These are phyloP conservation scores for Monosporascus sp. DNA, from an alignment of 2,329 filamentous ascomycete genomes.

Conservation along the genomic window DNA sequence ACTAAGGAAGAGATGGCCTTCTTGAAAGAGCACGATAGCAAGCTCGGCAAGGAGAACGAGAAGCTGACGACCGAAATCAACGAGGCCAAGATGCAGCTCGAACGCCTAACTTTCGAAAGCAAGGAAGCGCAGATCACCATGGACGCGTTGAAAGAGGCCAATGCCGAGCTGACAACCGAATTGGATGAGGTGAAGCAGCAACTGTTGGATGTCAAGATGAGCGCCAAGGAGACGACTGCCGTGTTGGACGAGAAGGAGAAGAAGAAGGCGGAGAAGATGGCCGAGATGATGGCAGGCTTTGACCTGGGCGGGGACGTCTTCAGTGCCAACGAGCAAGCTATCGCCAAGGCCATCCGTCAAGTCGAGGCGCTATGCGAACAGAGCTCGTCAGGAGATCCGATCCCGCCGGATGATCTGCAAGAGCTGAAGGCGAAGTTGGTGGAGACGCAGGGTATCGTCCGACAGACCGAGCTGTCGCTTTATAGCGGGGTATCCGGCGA, in stretches of 20 bases:
- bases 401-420: slow-evolving; percentile 76
- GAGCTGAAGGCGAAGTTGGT: slow-evolving; percentile 72
- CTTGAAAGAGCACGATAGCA: slow-evolving; percentile 79
- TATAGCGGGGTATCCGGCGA: slow-evolving; percentile 63
- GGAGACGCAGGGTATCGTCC: slow-evolving; percentile 86
- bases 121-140: slow-evolving; percentile 97
- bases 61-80: slow-evolving; percentile 79
- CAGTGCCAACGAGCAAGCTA: slow-evolving; percentile 83
- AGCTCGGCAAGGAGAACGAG: slow-evolving; percentile 86
- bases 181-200: slow-evolving; percentile 95
- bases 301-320: slow-evolving; percentile 90
- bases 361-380: slow-evolving; percentile 74
- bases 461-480: slow-evolving; percentile 84
- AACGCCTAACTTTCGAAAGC: slow-evolving; percentile 90
- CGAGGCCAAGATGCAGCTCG: slow-evolving; percentile 92
- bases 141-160: slow-evolving; percentile 95
- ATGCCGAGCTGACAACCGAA: slow-evolving; percentile 84
- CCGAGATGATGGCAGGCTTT: slow-evolving; percentile 99
- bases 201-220: slow-evolving; percentile 93
- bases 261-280: slow-evolving; percentile 99
- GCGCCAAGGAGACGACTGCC: slow-evolving; percentile 84
- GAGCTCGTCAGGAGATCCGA: slow-evolving; percentile 68
- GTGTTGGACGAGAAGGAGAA: slow-evolving; percentile 95
- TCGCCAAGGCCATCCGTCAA: slow-evolving; percentile 77
- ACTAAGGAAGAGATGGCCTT: slow-evolving; percentile 80